Base-by-base conservation (phyloP, 148 eudicot genomes). In the Cornus controversa region DNA sequence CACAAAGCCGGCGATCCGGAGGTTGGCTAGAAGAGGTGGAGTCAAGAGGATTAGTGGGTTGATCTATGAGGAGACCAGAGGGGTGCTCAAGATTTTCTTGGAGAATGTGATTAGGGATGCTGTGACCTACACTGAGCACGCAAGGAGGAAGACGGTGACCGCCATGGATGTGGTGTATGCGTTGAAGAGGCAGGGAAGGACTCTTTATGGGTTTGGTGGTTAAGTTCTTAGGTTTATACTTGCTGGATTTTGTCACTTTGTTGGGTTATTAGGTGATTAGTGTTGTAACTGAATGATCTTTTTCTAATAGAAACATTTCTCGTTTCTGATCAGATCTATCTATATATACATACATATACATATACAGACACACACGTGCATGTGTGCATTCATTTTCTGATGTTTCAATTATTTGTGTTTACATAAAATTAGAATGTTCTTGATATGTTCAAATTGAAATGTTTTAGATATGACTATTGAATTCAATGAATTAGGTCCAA, bases 131-230 rank as follows among this genome's bases (percentile, higher is more conserved):
- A 84, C 86, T 7, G 86, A 84, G 79, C 86, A 84, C 22, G 86
- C 86, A 0, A 73, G 86, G 76, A 84, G 86, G 79, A 84, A 84
- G 83, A 84, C 86, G 1, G 86, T 84, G 6, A 80, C 86, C 10
- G 86, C 86, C 68, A 82, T 82, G 85, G 85, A 82, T 75, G 85
- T 82, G 25, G 85, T 82, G 27, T 82, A 82, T 27, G 86, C 86
- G 6, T 71, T 84, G 15, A 84, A 84, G 72, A 84, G 83, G 81
- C 86, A 80, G 73, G 86, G 86, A 0, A 84, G 83, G 76, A 84
- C 86, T 67, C 81, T 84, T 2, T 84, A 79, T 23, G 87, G 84
- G 0, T 78, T 84, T 54, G 87, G 86, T 3, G 86, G 85, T 79
- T 82, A 26, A 75, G 10, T n/a, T 23, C 47, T 26, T 26, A 42